Evolutionary conservation across 768 basidiomycete species (phyloP), one percentile per base, ranked within the genome.

Genomic region (Pisolithus orientalis): DNA sequence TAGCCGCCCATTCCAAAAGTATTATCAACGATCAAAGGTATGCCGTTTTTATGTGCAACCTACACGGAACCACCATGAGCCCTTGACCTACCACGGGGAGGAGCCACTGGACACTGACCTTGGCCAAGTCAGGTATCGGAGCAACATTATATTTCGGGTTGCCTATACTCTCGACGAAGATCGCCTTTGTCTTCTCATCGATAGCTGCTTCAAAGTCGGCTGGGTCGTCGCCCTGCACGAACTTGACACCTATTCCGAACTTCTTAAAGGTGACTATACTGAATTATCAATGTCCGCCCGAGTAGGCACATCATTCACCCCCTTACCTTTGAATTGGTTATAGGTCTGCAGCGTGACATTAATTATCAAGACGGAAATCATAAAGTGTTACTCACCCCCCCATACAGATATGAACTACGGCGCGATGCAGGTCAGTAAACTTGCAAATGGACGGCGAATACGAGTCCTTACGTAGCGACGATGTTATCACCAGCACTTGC

Each of bases 11-110:
- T 78, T 27, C 79, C 82, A 54, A 84, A 80, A 0, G 81, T 84
- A 62, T 83, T 84, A 57, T 84, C 82, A 0, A 85, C 83, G 25
- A 87, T 76, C 43, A 86, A 66, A 0, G 85, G 85, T 11, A 86
- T 78, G 0, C 74, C 71, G 45, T 82, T 62, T 6, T 75, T 71
- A 57, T 85, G 84, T 0, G 86, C 86, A 21, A 86, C 66, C 77
- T 81, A 49, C 17, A 17, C 4, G 48, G 3, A 17, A 10, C 27
- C 17, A 34, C 9, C 11, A 37, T 7, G 13, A 14, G 1, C 10
- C 47, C 39, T 47, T 47, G 1, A 6, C 27, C 39, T 14, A 21
- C 7, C n/a, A 40, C 10, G 6, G 32, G 10, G 14, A n/a, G n/a
- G n/a, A 28, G 1, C 11, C 6, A 32, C 6, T n/a, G 2, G 16